Evolutionary conservation across 2,329 filamentous ascomycete genomes (phyloP).

Genomic region (Aureobasidium sp.): DNA sequence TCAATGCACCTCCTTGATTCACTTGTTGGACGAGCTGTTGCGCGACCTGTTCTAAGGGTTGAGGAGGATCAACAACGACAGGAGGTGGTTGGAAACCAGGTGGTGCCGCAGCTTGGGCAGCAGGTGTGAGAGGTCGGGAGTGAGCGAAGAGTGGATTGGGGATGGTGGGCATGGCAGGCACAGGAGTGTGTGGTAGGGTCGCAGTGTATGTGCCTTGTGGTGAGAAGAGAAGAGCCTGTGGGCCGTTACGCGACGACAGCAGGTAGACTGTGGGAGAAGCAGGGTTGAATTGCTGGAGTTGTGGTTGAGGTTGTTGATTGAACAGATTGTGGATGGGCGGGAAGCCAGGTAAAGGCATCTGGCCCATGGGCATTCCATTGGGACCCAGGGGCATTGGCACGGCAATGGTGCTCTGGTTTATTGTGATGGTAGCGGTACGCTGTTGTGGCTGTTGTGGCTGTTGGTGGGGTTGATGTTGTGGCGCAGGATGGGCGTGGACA

Average conservation of each 20-base stretch:
- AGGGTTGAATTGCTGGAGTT: constrained; percentile 18
- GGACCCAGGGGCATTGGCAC: constrained; percentile 4
- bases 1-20: not conserved
- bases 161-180: not conserved
- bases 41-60: not conserved
- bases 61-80: not conserved
- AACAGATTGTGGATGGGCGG: not conserved
- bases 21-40: constrained; percentile 6
- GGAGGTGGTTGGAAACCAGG: not conserved
- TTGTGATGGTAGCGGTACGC: not conserved
- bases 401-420: constrained; percentile 8
- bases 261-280: constrained; percentile 29
- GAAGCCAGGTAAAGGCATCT: constrained; percentile 6
- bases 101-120: not conserved
- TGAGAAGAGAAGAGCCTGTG: constrained; percentile 39
- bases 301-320: not conserved
- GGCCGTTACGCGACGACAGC: constrained; percentile 39
- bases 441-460: not conserved
- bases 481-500: not conserved
- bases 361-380: not conserved
- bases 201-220: constrained; percentile 29
- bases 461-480: not conserved
- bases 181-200: not conserved
- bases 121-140: not conserved
- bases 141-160: not conserved